Evolutionary conservation across 2,329 filamentous ascomycete genomes (phyloP), one percentile per base, ranked within the genome.

Genomic region (Fusarium citri): DNA sequence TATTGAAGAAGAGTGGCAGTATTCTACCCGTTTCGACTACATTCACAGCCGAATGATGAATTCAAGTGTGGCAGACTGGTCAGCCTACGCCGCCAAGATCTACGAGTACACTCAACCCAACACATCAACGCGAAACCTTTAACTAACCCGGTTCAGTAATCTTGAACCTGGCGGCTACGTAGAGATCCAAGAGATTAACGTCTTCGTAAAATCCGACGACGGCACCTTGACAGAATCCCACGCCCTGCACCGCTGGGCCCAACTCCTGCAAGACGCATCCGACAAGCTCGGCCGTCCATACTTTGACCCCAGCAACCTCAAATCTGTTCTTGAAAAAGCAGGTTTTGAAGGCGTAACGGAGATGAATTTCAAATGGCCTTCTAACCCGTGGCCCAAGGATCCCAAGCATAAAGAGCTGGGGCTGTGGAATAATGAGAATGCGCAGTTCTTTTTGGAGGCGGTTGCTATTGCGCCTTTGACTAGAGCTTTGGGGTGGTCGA

Each of bases 371-470:
- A 64, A 62, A 9, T 66, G 66, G 66, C 67, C 67, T n/a, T 49
- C 56, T 2, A 69, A 66, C 6, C 25, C 14, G 7, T 69, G 66
- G 67, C 60, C 67, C 1, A 69, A 41, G 14, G 67, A 68, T 7
- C 40, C 57, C 8, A 65, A 69, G 23, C 28, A 69, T 12, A 69
- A 69, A 9, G 55, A 62, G 30, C 42, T 69, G 3, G 67, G 67
- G 0, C 2, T 48, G 2, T 69, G 66, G 67, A 61, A 69, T 0
- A 65, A 66, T 6, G 51, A 69, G 42, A 69, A 68, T 3, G 63
- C 45, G 1, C 45, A 47, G 4, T 42, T 25, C 40, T 66, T 61
- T 2, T 43, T 69, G 0, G 55, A 59, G 14, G 61, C 56, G 0
- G 43, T 54, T 7, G 54, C 66, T 4, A 45, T 69, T 8, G 66